Evolutionary conservation across 1,139 yeast species (phyloP), one percentile per base, ranked within the genome.

Genomic region (Wickerhamomyces sp.): DNA sequence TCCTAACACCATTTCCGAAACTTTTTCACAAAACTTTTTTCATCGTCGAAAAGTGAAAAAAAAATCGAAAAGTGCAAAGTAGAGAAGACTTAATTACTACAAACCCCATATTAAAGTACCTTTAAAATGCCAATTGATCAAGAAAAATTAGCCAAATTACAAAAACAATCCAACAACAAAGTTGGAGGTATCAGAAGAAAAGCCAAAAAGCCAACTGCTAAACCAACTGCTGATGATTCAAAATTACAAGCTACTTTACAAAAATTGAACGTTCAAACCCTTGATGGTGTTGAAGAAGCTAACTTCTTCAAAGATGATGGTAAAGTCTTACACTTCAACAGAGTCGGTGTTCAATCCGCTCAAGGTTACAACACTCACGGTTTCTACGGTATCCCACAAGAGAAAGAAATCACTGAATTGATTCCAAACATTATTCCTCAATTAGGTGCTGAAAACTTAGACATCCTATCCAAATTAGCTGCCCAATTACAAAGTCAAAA

Each of bases 251-350:
- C 84, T 60, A 81, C 95, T 61, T 78, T 93, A 71, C 86, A 84
- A 69, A 91, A 91, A 76, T 76, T 93, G 69, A 84, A 87, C 72
- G 95, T 93, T 58, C 88, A 85, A 71, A 85, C 90, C 63, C 76
- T 93, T 61, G 91, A 85, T 59, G 89, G 86, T 63, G 84, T 93
- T 61, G 95, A 89, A 68, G 97, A 91, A 76, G 98, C 96, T 67
- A 93, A 91, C 81, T 88, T 93, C 79, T 91, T 93, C 85, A 86
- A 78, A 73, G 96, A 90, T 58, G 96, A 91, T 71, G 97, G 98
- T 65, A 85, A 84, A 68, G 97, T 93, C 57, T 77, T 91, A 72
- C 97, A 91, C 77, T 90, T 93, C 80, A 83, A 86, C 78, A 84
- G 93, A 72, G 95, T 89, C 57, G 89, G 90, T 74, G 95, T 91